Evolutionary conservation across 768 basidiomycete genomes (phyloP).

Genomic region (Coprinellus micaceus): DNA sequence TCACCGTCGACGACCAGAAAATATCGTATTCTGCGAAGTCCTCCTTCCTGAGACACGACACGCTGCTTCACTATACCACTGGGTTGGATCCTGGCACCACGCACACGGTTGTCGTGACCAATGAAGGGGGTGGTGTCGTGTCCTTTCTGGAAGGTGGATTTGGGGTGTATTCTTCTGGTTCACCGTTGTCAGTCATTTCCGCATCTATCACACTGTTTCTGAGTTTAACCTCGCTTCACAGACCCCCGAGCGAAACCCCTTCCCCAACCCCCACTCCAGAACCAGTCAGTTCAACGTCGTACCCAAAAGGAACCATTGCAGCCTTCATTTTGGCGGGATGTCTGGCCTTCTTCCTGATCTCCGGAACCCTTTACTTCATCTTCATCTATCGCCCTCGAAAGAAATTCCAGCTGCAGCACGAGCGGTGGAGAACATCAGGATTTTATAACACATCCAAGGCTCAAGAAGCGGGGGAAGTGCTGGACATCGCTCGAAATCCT

Average conservation of each 20-base stretch:
- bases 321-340: conserved; percentile 58
- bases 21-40: conserved; percentile 48
- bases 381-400: conserved; percentile 46
- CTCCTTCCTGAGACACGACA: conserved; percentile 46
- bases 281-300: conserved; percentile 17
- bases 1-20: conserved; percentile 41
- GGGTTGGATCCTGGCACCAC: conserved; percentile 47
- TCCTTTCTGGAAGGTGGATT: conserved; percentile 49
- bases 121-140: conserved; percentile 51
- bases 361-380: conserved; percentile 39
- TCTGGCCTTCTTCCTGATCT: conserved; percentile 45
- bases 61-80: conserved; percentile 61
- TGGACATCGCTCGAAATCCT: conserved; percentile 19
- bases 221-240: conserved; percentile 2
- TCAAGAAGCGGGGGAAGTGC: conserved; percentile 18
- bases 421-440: conserved; percentile 8
- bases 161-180: conserved; percentile 37
- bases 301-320: conserved; percentile 58
- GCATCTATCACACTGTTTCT: conserved; percentile 15
- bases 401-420: conserved; percentile 18
- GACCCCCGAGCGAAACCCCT: neutral
- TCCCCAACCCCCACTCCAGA: conserved; percentile 14
- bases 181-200: conserved; percentile 21
- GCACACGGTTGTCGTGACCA: conserved; percentile 55
- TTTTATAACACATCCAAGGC: conserved; percentile 5